Evolutionary conservation across 2,329 filamentous ascomycete genomes (phyloP).

Genomic region (Leptographium lundbergii): DNA sequence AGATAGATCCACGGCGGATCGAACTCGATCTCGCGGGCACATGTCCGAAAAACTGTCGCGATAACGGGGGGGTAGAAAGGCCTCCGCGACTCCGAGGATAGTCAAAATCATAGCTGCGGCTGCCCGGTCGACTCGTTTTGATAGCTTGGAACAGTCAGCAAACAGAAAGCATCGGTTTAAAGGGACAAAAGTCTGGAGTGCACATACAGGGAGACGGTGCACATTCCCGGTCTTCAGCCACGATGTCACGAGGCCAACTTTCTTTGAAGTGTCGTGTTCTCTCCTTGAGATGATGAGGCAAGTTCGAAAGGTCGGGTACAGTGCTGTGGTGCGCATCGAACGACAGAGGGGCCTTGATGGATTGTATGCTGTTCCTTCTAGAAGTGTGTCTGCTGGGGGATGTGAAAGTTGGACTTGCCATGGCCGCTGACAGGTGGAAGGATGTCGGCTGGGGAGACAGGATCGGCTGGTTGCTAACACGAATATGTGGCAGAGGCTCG

Average conservation of each 20-base stretch:
- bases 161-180: not conserved
- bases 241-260: constrained; percentile 2
- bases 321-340: not conserved
- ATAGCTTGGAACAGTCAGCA: constrained; percentile 3
- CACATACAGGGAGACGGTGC: constrained; percentile 17
- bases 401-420: not conserved
- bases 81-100: constrained; percentile 1
- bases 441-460: constrained; percentile 9
- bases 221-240: constrained; percentile 1
- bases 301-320: not conserved
- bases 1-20: constrained; percentile 6
- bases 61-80: not conserved
- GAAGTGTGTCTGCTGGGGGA: not conserved
- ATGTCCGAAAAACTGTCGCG: not conserved
- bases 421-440: constrained; percentile 8
- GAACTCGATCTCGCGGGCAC: constrained; percentile 3
- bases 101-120: constrained; percentile 1
- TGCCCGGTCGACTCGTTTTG: constrained; percentile 6
- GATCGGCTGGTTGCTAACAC: constrained; percentile 2
- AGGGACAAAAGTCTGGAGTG: not conserved
- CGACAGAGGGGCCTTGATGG: not conserved
- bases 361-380: constrained; percentile 2
- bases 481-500: not conserved
- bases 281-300: constrained; percentile 5
- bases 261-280: not conserved